Conservation (phyloP, 371 early-diverging fungal genomes). For the Catenaria anguillulae region DNA sequence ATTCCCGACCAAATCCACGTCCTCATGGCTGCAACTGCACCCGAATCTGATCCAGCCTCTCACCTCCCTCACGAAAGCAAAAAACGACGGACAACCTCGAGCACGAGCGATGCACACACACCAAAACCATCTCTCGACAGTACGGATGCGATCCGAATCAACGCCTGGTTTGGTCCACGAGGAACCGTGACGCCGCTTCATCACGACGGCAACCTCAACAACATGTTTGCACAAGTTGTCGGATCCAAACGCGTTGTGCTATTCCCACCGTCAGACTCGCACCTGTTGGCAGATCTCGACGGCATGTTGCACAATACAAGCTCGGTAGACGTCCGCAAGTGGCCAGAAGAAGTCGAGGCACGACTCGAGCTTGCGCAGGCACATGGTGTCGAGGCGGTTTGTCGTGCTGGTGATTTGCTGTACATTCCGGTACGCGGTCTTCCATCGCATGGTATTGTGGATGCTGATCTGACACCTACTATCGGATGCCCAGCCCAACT, state of each 20-base stretch:
- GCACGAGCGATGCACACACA: too few species aligned
- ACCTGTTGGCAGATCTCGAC: constrained; percentile 39
- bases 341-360: constrained; percentile 23
- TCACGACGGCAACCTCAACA: constrained; percentile 58
- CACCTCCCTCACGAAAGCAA: too few species aligned
- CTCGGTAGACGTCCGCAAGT: constrained; percentile 46
- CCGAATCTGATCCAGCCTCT: constrained; percentile 5
- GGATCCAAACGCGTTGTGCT: constrained; percentile 66
- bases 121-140: too few species aligned
- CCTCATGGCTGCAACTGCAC: too few species aligned
- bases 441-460: background rate
- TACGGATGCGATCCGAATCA: constrained; percentile 34
- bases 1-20: constrained; percentile 67
- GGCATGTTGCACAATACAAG: constrained; percentile 1
- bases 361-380: constrained; percentile 41
- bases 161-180: constrained; percentile 81
- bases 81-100: too few species aligned
- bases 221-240: constrained; percentile 73
- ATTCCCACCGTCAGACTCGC: constrained; percentile 44
- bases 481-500: background rate
- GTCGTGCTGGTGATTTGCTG: constrained; percentile 65
- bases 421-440: constrained; percentile 59
- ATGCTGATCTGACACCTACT: background rate
- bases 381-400: constrained; percentile 45
- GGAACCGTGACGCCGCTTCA: constrained; percentile 80